phyloP scores from a whole-genome alignment of 2,329 filamentous ascomycete genomes.

The Knufia petricola region DNA sequence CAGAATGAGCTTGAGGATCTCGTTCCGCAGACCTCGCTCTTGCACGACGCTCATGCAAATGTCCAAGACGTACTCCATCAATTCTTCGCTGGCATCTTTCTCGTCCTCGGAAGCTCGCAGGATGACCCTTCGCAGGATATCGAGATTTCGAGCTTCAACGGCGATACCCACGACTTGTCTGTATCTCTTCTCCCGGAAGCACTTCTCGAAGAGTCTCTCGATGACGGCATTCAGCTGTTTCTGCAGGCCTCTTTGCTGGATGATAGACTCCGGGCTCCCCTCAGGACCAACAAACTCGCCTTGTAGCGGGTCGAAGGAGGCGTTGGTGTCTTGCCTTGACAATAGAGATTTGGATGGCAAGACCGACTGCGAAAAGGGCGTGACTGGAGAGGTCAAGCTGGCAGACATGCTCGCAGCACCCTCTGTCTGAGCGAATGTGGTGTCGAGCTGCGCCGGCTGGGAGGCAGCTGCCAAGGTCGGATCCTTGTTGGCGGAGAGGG shows the following conservation, averaged over 20 bases:
- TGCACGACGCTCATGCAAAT: conserved; percentile 98
- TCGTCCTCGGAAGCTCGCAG: conserved; percentile 80
- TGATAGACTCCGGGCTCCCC: conserved; percentile 49
- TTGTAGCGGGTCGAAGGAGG: conserved; percentile 45
- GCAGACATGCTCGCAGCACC: conserved; percentile 58
- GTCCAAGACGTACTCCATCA: conserved; percentile 92
- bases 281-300: conserved; percentile 48
- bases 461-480: conserved; percentile 41
- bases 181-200: conserved; percentile 76
- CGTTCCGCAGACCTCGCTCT: conserved; percentile 72
- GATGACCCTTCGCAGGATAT: conserved; percentile 78
- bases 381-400: conserved; percentile 72
- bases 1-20: conserved; percentile 85
- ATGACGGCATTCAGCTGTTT: conserved; percentile 74
- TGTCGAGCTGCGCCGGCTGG: conserved; percentile 55
- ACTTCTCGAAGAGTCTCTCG: conserved; percentile 82
- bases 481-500: conserved; percentile 56
- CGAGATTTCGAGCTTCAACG: conserved; percentile 84
- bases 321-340: conserved; percentile 61
- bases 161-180: conserved; percentile 95
- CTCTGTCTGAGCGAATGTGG: conserved; percentile 61
- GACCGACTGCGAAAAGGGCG: conserved; percentile 88
- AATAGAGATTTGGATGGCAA: conserved; percentile 89
- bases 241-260: conserved; percentile 64
- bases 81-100: conserved; percentile 72